phyloP scores from a whole-genome alignment of 495 filamentous ascomycete genomes.

The Penicillium soppii region DNA sequence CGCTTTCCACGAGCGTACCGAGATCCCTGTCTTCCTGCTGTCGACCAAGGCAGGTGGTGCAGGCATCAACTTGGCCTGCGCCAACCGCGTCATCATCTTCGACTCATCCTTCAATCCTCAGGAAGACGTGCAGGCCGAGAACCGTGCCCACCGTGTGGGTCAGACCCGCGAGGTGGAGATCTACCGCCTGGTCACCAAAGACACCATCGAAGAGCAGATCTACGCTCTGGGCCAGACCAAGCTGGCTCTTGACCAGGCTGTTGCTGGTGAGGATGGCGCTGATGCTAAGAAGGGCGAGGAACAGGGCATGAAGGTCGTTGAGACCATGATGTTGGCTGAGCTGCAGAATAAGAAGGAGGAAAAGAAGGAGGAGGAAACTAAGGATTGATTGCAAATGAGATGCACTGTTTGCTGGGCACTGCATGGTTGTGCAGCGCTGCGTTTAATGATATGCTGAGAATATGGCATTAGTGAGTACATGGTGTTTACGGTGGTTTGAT shows the following conservation, averaged over 20 bases:
- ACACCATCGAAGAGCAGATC: constrained; percentile 92
- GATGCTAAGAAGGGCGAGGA: constrained; percentile 53
- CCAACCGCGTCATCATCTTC: constrained; percentile 97
- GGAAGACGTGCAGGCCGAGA: constrained; percentile 94
- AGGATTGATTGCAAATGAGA: background rate
- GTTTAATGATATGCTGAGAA: background rate
- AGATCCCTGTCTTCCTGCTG: constrained; percentile 87
- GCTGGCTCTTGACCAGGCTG: constrained; percentile 83
- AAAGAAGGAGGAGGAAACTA: constrained; percentile 7
- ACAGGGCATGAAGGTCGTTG: constrained; percentile 59
- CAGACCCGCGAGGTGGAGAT: constrained; percentile 89
- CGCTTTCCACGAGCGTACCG: constrained; percentile 69
- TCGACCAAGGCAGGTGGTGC: constrained; percentile 92
- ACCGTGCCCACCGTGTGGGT: constrained; percentile 91
- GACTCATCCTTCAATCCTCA: constrained; percentile 95
- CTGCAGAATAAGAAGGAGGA: constrained; percentile 28
- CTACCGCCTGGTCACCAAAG: constrained; percentile 72
- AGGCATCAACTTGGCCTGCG: constrained; percentile 90
- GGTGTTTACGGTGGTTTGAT: constrained; percentile 4
- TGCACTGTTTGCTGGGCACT: background rate
- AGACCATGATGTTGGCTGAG: constrained; percentile 57
- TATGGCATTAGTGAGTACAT: constrained; percentile 3
- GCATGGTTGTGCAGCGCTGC: background rate
- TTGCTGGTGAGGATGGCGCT: constrained; percentile 60
- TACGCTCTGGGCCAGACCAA: constrained; percentile 87